phyloP scores from a whole-genome alignment of 1,139 yeast genomes.

The Candida sanyaensis region DNA sequence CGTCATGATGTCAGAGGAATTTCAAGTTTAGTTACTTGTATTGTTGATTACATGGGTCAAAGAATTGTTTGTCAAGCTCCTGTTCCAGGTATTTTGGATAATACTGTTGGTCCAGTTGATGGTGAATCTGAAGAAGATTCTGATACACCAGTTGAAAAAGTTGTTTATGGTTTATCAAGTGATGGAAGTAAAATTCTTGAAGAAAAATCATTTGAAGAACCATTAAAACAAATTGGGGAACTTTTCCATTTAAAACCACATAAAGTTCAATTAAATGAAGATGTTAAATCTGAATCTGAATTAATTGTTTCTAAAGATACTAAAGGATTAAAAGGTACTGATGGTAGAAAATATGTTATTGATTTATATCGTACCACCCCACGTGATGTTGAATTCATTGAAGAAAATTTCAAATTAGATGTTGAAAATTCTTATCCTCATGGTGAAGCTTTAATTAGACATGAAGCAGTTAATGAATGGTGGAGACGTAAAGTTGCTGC shows the following conservation, averaged over 20 bases:
- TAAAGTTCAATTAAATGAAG: conserved; percentile 41
- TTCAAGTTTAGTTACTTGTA: conserved; percentile 72
- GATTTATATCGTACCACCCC: conserved; percentile 88
- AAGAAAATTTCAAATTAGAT: conserved; percentile 46
- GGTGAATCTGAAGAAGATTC: conserved; percentile 29
- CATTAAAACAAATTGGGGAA: conserved; percentile 65
- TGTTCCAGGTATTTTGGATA: conserved; percentile 90
- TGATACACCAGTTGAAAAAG: conserved; percentile 42
- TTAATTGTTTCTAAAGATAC: conserved; percentile 74
- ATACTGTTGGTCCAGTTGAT: conserved; percentile 32
- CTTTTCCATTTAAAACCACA: conserved; percentile 80
- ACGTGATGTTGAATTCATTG: conserved; percentile 75
- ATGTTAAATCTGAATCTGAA: conserved; percentile 38
- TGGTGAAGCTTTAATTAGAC: conserved; percentile 73
- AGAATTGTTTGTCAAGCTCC: conserved; percentile 93
- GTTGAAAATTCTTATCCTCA: conserved; percentile 72
- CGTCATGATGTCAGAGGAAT: conserved; percentile 65
- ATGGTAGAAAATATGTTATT: conserved; percentile 79
- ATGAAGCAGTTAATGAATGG: conserved; percentile 91
- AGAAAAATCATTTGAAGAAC: conserved; percentile 51
- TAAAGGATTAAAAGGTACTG: conserved; percentile 86
- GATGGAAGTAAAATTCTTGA: conserved; percentile 53
- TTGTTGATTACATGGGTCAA: conserved; percentile 88
- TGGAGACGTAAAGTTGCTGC: conserved; percentile 70
- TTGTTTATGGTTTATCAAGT: conserved; percentile 75